Evolutionary conservation across 495 filamentous ascomycete species (phyloP), one percentile per base, ranked within the genome.

Genomic region (Arthonia radiata): DNA sequence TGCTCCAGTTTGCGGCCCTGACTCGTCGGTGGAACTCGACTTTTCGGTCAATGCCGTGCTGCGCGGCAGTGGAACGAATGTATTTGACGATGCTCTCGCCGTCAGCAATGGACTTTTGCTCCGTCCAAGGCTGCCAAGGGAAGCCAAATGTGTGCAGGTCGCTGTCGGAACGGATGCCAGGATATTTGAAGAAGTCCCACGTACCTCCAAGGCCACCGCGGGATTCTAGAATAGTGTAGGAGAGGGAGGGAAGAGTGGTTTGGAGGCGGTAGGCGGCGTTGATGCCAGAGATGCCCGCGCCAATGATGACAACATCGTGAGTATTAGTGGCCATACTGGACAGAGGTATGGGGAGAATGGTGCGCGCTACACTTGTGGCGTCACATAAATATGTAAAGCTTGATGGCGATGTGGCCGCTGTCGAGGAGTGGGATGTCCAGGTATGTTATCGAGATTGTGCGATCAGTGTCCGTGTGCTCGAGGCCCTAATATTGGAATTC

Each of bases 201-300:
- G 71, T 80, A 1, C 71, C 71, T 8, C 71, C 71, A 4, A 76
- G 48, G 3, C 46, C 48, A 26, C 48, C 37, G 18, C 71, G 61
- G 2, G 54, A 49, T 42, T 78, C 71, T 16, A 78, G 53, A 29
- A 80, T 56, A 18, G 59, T 50, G 39, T 64, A 75, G 31, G 36
- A 51, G 27, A 49, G 46, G 23, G 53, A 36, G 0, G 74, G 68
- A 4, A 67, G 40, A 32, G 63, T 45, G 1, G 53, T 50, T 38
- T 77, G 70, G 0, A 83, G 36, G 5, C 67, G 60, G 35, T 80
- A 78, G 5, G 55, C 73, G 23, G 65, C 50, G 40, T 83, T 80
- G 51, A 81, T 70, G 28, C 73, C 76, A 24, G 65, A 71, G 33
- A 82, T 62, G 13, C 75, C 74, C 1, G 73, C 71, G 24, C 74